Conservation (phyloP, 768 basidiomycete genomes). For the Kwoniella mangroviensis region DNA sequence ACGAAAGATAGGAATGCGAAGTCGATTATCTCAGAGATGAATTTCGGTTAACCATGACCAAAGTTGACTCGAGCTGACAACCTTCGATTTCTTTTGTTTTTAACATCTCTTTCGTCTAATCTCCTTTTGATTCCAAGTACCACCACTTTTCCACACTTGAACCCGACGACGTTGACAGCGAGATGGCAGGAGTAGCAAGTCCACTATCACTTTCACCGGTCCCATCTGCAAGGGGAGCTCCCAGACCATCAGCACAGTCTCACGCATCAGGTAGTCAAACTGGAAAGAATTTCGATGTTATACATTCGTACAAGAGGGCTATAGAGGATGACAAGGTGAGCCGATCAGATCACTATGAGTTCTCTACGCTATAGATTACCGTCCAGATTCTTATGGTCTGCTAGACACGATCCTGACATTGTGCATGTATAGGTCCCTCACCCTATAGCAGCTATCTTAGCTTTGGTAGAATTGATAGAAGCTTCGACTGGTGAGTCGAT, state of each 20-base stretch:
- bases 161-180: not conserved
- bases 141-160: not conserved
- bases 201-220: slow-evolving; percentile 26
- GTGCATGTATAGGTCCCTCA: slow-evolving; percentile 46
- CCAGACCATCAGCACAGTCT: slow-evolving; percentile 11
- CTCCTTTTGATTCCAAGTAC: not conserved
- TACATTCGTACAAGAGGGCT: slow-evolving; percentile 66
- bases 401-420: not conserved
- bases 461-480: slow-evolving; percentile 79
- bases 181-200: slow-evolving; percentile 17
- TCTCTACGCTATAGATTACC: no score
- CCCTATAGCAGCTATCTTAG: slow-evolving; percentile 85
- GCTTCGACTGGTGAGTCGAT: slow-evolving; percentile 70
- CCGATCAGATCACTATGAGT: not conserved
- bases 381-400: no score
- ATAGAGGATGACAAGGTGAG: slow-evolving; percentile 71
- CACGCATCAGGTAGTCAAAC: slow-evolving; percentile 18
- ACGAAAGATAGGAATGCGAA: not conserved
- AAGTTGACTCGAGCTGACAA: slow-evolving; percentile 1
- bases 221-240: slow-evolving; percentile 12
- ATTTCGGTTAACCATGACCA: slow-evolving; percentile 3
- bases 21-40: not conserved
- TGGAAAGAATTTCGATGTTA: slow-evolving; percentile 61
- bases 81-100: not conserved
- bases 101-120: not conserved